Evolutionary conservation across 495 filamentous ascomycete genomes (phyloP).

Genomic region (Penicillium canariense): DNA sequence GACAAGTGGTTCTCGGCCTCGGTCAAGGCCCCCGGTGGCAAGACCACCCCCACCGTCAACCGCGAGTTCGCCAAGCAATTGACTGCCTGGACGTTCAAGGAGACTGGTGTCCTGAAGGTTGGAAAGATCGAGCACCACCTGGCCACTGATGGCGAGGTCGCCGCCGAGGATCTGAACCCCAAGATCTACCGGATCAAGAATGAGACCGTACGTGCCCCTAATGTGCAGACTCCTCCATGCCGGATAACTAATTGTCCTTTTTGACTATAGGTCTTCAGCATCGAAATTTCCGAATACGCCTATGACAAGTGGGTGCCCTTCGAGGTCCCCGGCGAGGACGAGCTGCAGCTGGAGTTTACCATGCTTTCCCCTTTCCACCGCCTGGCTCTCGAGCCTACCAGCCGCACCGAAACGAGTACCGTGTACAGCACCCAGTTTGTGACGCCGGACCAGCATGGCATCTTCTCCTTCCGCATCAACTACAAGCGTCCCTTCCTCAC

Average conservation of each 20-base stretch:
- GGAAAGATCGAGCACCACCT: slow-evolving; percentile 80
- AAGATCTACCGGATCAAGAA: slow-evolving; percentile 95
- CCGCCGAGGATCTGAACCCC: slow-evolving; percentile 63
- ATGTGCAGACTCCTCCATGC: background rate
- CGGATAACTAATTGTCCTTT: slow-evolving; percentile 21
- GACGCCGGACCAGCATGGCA: slow-evolving; percentile 93
- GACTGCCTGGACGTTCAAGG: slow-evolving; percentile 89
- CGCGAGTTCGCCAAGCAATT: slow-evolving; percentile 80
- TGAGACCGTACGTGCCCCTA: slow-evolving; percentile 70
- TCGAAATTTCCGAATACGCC: slow-evolving; percentile 82
- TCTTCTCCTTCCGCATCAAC: slow-evolving; percentile 95
- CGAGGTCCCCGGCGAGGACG: slow-evolving; percentile 62
- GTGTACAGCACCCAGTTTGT: slow-evolving; percentile 74
- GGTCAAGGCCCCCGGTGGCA: slow-evolving; percentile 60
- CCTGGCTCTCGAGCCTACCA: slow-evolving; percentile 62
- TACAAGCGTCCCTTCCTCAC: slow-evolving; percentile 93
- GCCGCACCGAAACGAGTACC: slow-evolving; percentile 62
- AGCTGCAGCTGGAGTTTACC: slow-evolving; percentile 89
- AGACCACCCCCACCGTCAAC: slow-evolving; percentile 68
- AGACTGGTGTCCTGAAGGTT: slow-evolving; percentile 84
- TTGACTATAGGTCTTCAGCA: slow-evolving; percentile 67
- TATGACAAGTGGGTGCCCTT: slow-evolving; percentile 72
- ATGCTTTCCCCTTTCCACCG: slow-evolving; percentile 99
- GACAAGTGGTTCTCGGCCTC: slow-evolving; percentile 86
- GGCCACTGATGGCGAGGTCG: slow-evolving; percentile 40